phyloP scores from a whole-genome alignment of 192 early-diverging fungal species.

The Mortierella antarctica region DNA sequence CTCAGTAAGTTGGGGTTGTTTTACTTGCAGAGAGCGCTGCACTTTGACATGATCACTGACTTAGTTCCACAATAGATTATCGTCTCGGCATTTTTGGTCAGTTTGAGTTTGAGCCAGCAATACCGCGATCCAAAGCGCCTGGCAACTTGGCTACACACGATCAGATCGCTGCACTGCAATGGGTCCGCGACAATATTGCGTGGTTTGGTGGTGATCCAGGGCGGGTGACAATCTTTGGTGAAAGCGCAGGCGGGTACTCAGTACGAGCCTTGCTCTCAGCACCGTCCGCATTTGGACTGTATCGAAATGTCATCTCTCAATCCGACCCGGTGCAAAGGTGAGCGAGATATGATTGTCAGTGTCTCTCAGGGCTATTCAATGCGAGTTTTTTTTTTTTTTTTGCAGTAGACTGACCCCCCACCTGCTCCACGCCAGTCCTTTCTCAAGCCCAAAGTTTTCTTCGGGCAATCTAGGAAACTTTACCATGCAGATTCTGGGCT shows the following conservation, averaged over 20 bases:
- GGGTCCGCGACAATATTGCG: slow-evolving; percentile 72
- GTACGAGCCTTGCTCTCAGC: slow-evolving; percentile 23
- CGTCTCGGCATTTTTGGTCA: slow-evolving; percentile 26
- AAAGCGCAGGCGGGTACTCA: slow-evolving; percentile 30
- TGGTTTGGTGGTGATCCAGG: slow-evolving; percentile 71
- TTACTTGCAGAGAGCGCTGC: not conserved
- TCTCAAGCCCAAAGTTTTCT: slow-evolving; percentile 13
- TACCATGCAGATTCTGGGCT: slow-evolving; percentile 4
- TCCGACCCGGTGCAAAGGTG: slow-evolving; percentile 17
- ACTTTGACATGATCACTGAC: not conserved
- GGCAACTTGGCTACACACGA: slow-evolving; percentile 24
- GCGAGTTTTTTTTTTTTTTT: not conserved
- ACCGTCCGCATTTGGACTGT: slow-evolving; percentile 20
- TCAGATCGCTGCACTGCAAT: slow-evolving; percentile 59
- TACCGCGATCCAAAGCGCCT: slow-evolving; percentile 11
- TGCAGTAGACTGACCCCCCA: not conserved
- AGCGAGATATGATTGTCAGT: not conserved
- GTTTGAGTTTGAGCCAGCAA: slow-evolving; percentile 9
- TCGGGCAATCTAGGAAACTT: slow-evolving; percentile 1
- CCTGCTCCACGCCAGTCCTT: slow-evolving; percentile 1
- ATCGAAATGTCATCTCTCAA: slow-evolving; percentile 19
- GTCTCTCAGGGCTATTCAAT: not conserved
- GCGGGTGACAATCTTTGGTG: slow-evolving; percentile 67
- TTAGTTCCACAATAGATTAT: slow-evolving; percentile 12
- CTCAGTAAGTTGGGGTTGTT: slow-evolving; percentile 15